Base-by-base conservation (phyloP, 768 basidiomycete genomes). In the Austroboletus eburneus region DNA sequence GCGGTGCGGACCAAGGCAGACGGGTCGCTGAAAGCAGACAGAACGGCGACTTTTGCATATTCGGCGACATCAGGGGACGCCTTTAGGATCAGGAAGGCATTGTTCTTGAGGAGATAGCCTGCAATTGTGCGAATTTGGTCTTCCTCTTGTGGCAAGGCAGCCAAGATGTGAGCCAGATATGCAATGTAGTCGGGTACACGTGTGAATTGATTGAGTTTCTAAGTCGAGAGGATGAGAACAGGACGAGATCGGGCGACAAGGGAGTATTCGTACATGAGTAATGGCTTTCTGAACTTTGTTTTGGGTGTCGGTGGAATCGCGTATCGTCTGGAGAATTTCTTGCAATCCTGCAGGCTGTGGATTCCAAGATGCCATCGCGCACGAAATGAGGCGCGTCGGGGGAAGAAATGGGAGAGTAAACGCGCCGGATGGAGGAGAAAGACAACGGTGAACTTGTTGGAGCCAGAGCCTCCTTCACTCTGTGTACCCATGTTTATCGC, bases 51-150 rank as follows among this genome's bases (percentile, higher is more conserved):
- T 68, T 93, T 89, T 54, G 88, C 81, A 61, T 83, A 89, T 40
- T 79, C 72, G 24, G 78, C 74, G 18, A 92, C 85, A 39, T 83
- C 79, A 16, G 76, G 72, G 20, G 81, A 71, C 7, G 82, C 78
- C 39, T 73, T 76, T 44, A 92, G 74, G 63, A 93, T 83, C 54
- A 87, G 77, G 48, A 83, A 78, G 36, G 90, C 80, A 59, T 92
- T 93, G 69, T 99, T 98, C 81, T 99, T 99, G 68, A 99, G 81
- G 20, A 97, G 76, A 59, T 97, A 90, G 35, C 95, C 95, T 21
- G 95, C 94, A 71, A 97, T 94, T 49, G 91, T 89, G 43, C 95
- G 83, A 65, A 95, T 91, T 41, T 88, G 86, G 63, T 91, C 92
- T 62, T 93, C 87, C 70, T 97, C 92, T 50, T 80, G 75, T 2